Percentiles rank a stretch among this genome's conserved stretches.
Evolutionary conservation across 225 moss, liverwort and hornwort genomes (phyloP).

Genomic region (Asterella californica): DNA sequence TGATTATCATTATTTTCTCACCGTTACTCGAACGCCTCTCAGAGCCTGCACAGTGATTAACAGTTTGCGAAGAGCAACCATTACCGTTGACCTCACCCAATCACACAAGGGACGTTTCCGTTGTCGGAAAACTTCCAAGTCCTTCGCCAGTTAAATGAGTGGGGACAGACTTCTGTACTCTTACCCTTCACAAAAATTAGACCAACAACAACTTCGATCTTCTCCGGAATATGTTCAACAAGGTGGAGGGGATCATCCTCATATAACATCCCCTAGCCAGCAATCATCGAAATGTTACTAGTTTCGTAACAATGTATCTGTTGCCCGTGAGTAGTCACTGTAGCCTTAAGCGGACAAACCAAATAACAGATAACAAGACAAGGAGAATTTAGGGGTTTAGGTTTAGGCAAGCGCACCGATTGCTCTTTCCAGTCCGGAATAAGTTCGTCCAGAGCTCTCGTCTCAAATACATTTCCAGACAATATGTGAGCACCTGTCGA

Average conservation of each 20-base stretch:
- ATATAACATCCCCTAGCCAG: no score
- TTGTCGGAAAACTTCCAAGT: no score
- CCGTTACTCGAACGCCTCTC: no score
- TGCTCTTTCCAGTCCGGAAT: conserved; percentile 79
- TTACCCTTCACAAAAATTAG: not conserved
- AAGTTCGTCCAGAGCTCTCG: conserved; percentile 67
- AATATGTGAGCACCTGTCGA: conserved; percentile 69
- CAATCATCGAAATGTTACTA: not conserved
- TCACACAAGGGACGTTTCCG: no score
- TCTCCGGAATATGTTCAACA: not conserved
- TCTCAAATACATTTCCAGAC: conserved; percentile 78
- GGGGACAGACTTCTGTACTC: not conserved
- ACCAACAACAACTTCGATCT: not conserved
- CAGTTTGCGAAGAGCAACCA: no score
- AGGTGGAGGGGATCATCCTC: no score
- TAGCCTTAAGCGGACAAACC: not conserved
- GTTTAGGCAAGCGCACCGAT: conserved; percentile 38
- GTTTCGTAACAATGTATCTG: not conserved
- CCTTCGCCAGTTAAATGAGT: no score
- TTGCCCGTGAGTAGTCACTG: not conserved
- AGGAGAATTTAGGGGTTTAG: not conserved
- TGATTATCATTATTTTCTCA: not conserved
- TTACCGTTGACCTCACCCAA: no score
- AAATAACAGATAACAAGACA: not conserved
- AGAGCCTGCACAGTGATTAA: no score